Evolutionary conservation across 805 yeast species (phyloP), one percentile per base, ranked within the genome.

Genomic region (Suhomyces kilbournensis): DNA sequence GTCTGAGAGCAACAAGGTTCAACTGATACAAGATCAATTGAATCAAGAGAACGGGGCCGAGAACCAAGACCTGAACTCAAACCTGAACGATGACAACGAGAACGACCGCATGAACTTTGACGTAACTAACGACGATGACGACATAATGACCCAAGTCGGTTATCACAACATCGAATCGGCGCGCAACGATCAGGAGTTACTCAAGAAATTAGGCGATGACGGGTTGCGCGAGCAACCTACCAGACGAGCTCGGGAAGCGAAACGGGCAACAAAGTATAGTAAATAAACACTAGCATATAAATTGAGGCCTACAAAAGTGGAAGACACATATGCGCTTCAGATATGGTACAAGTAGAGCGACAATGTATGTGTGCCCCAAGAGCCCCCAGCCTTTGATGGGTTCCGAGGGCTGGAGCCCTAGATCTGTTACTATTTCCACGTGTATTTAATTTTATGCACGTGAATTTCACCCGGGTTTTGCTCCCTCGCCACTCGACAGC

Each of bases 101-200:
- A 46, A 49, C 25, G 43, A 48, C 14, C 43, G 44, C 17, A 48
- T 46, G 35, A 52, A 52, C 42, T 46, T 28, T 32, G 66, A 62
- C 42, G 53, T 61, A 7, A 56, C 66, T 14, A 51, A 56, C 34
- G 67, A 63, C 6, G 60, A 56, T 17, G 59, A 54, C 17, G 65
- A 57, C n/a, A 46, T 53, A 25, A 22, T 57, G 35, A 56, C 65
- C 15, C 68, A 66, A 50, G 60, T 57, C 20, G 56, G 64, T 15
- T 67, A 67, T 51, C 62, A 64, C 49, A 60, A 62, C 42, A 53
- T 53, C 7, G 63, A 62, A 42, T 58, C 66, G 14, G 46, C 58
- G 49, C 54, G 55, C 42, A 58, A 61, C 38, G 57, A 58, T 48
- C 56, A 56, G 43, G 56, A 54, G 34, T 53, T 64, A 38, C 50